Conservation (phyloP, 208 protist species). For the Histomonas meleagridis region DNA sequence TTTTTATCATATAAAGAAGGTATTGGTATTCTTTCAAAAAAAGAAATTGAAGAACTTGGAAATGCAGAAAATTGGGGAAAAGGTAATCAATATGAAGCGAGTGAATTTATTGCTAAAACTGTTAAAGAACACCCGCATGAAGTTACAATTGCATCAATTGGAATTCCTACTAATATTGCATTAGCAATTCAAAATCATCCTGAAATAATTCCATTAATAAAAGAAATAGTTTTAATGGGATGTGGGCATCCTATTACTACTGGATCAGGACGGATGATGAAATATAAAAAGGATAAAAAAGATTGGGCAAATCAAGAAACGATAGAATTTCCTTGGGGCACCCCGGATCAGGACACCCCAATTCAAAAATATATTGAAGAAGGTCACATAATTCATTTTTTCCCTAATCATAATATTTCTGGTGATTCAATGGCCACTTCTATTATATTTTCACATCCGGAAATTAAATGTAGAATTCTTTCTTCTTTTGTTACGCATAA, state of each 20-base stretch:
- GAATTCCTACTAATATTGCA: slow-evolving; percentile 11
- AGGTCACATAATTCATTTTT: neutral
- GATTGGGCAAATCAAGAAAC: no score
- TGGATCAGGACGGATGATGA: no score
- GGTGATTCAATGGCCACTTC: neutral
- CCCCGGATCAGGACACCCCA: no score
- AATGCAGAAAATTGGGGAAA: neutral
- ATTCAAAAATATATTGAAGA: neutral
- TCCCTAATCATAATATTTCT: slow-evolving; percentile 17
- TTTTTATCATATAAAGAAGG: neutral
- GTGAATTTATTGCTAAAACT: neutral
- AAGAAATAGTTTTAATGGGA: slow-evolving; percentile 26
- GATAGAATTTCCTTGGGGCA: no score
- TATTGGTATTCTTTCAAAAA: neutral
- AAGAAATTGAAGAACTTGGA: neutral
- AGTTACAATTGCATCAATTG: neutral
- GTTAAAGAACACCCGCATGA: neutral
- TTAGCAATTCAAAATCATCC: neutral
- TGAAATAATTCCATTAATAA: neutral
- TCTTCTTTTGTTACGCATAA: neutral
- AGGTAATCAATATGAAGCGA: neutral
- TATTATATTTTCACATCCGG: neutral
- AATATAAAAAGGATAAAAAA: no score
- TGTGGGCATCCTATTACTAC: no score
- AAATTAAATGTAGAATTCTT: neutral